Percentiles rank a stretch among this genome's conserved stretches.
Conservation (phyloP, 2,329 filamentous ascomycete genomes). For the Ceratocystis diversiconidia region DNA sequence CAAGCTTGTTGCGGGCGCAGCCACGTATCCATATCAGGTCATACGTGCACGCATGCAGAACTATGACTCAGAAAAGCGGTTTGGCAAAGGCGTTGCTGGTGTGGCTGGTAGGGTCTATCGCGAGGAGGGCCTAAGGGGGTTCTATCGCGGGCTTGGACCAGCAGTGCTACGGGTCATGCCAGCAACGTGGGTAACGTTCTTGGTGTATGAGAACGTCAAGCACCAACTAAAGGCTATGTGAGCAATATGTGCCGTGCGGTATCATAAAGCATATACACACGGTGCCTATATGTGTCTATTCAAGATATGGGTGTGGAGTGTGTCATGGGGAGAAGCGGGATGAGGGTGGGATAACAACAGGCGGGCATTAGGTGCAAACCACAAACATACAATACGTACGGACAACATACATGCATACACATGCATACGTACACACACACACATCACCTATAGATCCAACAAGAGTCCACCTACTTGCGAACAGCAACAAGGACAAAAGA, state of each 20-base stretch:
- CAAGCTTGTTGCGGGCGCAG: constrained; percentile 78
- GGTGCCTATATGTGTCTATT: too few relatives aligned
- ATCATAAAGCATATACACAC: too few relatives aligned
- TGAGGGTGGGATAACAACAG: too few relatives aligned
- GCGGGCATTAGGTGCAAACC: too few relatives aligned
- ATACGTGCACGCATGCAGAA: constrained; percentile 78
- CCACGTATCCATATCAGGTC: constrained; percentile 92
- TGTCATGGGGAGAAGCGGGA: not conserved
- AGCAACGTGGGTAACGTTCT: constrained; percentile 88
- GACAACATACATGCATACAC: too few relatives aligned
- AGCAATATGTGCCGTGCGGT: not conserved
- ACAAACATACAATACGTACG: too few relatives aligned
- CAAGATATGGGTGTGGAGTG: not conserved
- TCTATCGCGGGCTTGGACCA: constrained; percentile 82
- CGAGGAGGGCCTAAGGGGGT: constrained; percentile 67
- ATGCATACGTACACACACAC: too few relatives aligned
- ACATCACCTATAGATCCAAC: too few relatives aligned
- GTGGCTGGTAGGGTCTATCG: constrained; percentile 60
- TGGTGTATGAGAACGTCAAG: constrained; percentile 92
- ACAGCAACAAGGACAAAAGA: not conserved
- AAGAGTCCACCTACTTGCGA: too few relatives aligned
- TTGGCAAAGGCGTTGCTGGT: constrained; percentile 55
- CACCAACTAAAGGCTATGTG: constrained; percentile 41
- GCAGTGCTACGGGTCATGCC: constrained; percentile 85
- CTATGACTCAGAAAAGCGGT: constrained; percentile 63